phyloP scores from a whole-genome alignment of 2,329 filamentous ascomycete species.

The Aspergillus ochraceus region DNA sequence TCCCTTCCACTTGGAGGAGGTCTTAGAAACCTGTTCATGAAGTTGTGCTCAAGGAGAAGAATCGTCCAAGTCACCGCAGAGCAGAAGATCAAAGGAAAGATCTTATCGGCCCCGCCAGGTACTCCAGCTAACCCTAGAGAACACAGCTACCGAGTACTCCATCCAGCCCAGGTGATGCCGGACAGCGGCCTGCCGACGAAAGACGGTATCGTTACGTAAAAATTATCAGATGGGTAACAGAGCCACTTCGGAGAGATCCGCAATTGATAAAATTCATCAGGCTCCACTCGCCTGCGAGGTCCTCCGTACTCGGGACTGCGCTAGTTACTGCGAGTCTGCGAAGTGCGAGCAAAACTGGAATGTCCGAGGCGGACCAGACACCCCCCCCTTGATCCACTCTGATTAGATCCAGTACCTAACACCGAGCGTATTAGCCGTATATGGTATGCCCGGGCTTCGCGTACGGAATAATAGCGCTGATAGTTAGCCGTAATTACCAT shows the following conservation, averaged over 20 bases:
- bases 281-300: neutral
- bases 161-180: neutral
- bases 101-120: neutral
- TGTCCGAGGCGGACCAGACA: neutral
- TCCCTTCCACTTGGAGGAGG: neutral
- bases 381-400: neutral
- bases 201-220: slow-evolving; percentile 11
- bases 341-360: neutral
- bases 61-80: neutral
- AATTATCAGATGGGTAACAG: slow-evolving; percentile 11
- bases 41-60: neutral
- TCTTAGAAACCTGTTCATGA: neutral
- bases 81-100: neutral
- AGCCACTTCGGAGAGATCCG: neutral
- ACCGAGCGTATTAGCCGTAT: neutral
- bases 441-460: neutral
- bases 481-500: neutral
- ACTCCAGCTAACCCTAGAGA: no score
- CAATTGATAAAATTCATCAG: neutral
- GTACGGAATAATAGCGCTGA: no score
- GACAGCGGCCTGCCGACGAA: neutral
- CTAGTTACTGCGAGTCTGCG: neutral
- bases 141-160: no score
- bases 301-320: no score
- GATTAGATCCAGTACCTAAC: neutral